These are phyloP conservation scores for Lablab purpureus DNA, from an alignment of 306 rosid species.

Conservation along the genomic window DNA sequence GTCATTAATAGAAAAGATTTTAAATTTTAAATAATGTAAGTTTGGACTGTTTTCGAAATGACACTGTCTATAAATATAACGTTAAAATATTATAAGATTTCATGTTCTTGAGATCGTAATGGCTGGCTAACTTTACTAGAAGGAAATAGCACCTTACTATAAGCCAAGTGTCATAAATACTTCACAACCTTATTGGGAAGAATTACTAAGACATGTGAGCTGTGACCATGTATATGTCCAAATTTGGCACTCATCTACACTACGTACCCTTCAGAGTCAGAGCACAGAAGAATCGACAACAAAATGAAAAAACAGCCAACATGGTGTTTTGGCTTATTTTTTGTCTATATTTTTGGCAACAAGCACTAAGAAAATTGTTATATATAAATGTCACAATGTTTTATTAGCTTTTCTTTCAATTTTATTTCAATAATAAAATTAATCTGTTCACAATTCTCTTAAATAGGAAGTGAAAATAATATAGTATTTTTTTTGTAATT, in stretches of 20 bases:
- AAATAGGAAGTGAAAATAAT: background rate
- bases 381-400: background rate
- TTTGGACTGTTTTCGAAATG: background rate
- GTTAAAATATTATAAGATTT: no score
- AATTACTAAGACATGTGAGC: slow-evolving; percentile 40
- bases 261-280: slow-evolving; percentile 40
- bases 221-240: slow-evolving; percentile 50
- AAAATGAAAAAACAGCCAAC: slow-evolving; percentile 22
- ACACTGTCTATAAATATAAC: background rate
- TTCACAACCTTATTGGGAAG: slow-evolving; percentile 29
- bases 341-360: background rate
- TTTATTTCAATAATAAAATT: background rate
- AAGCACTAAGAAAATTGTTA: background rate
- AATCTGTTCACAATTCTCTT: background rate
- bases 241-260: slow-evolving; percentile 26
- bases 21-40: no score
- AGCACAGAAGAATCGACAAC: slow-evolving; percentile 41
- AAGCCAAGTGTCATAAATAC: slow-evolving; percentile 37
- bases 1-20: no score
- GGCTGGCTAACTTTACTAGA: background rate
- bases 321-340: background rate
- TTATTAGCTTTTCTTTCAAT: background rate
- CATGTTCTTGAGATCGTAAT: background rate
- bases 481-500: background rate
- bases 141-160: slow-evolving; percentile 17